Base-by-base conservation (phyloP, 1,139 yeast genomes). In the Yamadazyma jaroonii region DNA sequence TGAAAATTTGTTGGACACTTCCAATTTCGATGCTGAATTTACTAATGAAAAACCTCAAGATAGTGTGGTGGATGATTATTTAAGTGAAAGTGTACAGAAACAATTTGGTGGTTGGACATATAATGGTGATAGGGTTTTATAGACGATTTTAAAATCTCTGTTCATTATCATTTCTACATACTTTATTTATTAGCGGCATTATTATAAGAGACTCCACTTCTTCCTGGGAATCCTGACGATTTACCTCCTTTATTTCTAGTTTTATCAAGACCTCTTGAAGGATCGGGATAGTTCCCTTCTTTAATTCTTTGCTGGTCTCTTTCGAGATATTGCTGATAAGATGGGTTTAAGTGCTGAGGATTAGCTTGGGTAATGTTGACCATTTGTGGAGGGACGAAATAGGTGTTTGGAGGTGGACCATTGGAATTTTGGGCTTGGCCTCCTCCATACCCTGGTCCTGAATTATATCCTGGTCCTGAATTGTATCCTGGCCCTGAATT, bases 81-180 rank as follows among this genome's bases (percentile, higher is more conserved):
- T 80, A 62, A 86, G 88, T 59, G 96, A 86, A 53, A 80, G 90
- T 49, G 96, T 92, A 15, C 98, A 92, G 61, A 83, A 85, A 57
- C 97, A 92, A 63, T 92, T 92, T 71, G 97, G 96, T 35, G 97
- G 98, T 4, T 92, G 98, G 98, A 90, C 97, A 2, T 90, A 89
- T 60, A 88, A 87, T 39, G 96, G 92, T 9, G 80, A 76, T 40
- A 61, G 34, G 22, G 37, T 34, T 14, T 30, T 36, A 13, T 32
- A 36, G 31, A 11, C 13, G 23, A 23, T 25, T 25, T 25, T 6
- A n/a, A n/a, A n/a, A n/a, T n/a, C n/a, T n/a, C n/a, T n/a, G n/a
- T n/a, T 25, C 7, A 5, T 25, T 25, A 6, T 29, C n/a, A 29
- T 8, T 27, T 13, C 15, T 9, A 29, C 12, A 29, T 15, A 29